phyloP scores from a whole-genome alignment of 1,284 basidiomycete species.

The Psilocybe mexicana region DNA sequence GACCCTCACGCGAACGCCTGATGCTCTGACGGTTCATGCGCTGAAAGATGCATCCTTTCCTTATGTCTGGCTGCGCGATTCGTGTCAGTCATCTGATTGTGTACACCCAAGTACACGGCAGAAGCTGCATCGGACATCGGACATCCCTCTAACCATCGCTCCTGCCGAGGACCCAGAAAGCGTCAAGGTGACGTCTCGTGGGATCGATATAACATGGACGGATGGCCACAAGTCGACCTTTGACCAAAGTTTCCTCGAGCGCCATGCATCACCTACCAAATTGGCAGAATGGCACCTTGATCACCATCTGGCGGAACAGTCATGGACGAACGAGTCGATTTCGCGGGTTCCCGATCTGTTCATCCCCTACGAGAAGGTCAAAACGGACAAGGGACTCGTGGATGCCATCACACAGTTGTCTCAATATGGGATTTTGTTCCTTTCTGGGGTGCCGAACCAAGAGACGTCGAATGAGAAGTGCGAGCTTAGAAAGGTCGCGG shows the following conservation, averaged over 20 bases:
- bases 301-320: constrained; percentile 18
- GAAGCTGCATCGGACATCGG: constrained; percentile 73
- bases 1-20: constrained; percentile 22
- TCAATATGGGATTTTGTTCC: constrained; percentile 57
- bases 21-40: constrained; percentile 33
- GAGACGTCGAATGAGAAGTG: constrained; percentile 56
- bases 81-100: constrained; percentile 50
- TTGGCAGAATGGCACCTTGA: constrained; percentile 25
- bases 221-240: constrained; percentile 62
- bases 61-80: constrained; percentile 50
- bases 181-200: constrained; percentile 37
- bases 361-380: constrained; percentile 49
- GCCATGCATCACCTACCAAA: constrained; percentile 37
- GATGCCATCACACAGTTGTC: constrained; percentile 56
- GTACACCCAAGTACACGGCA: constrained; percentile 77
- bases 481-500: constrained; percentile 66
- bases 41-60: constrained; percentile 42
- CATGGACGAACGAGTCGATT: constrained; percentile 34
- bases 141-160: constrained; percentile 50
- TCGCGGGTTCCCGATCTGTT: constrained; percentile 42
- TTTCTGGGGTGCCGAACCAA: constrained; percentile 43
- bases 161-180: constrained; percentile 38
- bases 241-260: constrained; percentile 47
- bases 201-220: constrained; percentile 56
- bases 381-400: constrained; percentile 44